phyloP scores from a whole-genome alignment of 2,329 filamentous ascomycete genomes.

The Aspergillus persii region DNA sequence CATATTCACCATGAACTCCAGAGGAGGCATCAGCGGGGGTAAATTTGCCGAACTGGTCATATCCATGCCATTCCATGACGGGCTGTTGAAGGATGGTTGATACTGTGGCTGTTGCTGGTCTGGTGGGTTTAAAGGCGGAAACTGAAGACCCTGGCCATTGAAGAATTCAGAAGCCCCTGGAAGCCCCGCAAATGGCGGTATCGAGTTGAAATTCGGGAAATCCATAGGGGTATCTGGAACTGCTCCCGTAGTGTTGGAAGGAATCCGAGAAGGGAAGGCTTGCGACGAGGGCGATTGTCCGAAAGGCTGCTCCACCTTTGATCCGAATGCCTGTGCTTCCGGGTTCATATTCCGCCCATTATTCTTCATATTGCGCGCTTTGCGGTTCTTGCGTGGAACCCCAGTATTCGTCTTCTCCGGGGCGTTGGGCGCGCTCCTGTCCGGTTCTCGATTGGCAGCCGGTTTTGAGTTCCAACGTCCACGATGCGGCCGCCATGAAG shows the following conservation, averaged over 20 bases:
- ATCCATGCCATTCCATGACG: constrained; percentile 12
- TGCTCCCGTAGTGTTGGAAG: neutral
- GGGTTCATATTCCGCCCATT: neutral
- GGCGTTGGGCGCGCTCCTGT: neutral
- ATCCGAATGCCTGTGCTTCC: neutral
- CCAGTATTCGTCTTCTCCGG: constrained; percentile 1
- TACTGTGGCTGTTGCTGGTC: constrained; percentile 4
- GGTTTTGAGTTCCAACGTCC: constrained; percentile 19
- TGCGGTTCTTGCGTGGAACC: neutral
- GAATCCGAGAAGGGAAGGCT: neutral
- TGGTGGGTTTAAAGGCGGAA: constrained; percentile 1
- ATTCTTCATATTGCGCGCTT: neutral
- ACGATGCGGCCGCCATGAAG: constrained; percentile 20
- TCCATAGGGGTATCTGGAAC: neutral
- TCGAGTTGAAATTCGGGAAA: constrained; percentile 9
- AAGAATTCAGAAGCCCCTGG: neutral
- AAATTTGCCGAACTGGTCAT: neutral
- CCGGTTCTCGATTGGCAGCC: constrained; percentile 1
- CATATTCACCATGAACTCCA: constrained; percentile 16
- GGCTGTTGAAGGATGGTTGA: constrained; percentile 4
- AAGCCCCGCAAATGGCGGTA: constrained; percentile 3
- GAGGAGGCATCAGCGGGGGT: constrained; percentile 12
- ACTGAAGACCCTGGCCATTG: constrained; percentile 1
- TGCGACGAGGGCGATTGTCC: neutral
- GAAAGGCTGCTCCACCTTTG: neutral